phyloP scores from a whole-genome alignment of 495 filamentous ascomycete genomes.

The Evansstolkia leycettana region DNA sequence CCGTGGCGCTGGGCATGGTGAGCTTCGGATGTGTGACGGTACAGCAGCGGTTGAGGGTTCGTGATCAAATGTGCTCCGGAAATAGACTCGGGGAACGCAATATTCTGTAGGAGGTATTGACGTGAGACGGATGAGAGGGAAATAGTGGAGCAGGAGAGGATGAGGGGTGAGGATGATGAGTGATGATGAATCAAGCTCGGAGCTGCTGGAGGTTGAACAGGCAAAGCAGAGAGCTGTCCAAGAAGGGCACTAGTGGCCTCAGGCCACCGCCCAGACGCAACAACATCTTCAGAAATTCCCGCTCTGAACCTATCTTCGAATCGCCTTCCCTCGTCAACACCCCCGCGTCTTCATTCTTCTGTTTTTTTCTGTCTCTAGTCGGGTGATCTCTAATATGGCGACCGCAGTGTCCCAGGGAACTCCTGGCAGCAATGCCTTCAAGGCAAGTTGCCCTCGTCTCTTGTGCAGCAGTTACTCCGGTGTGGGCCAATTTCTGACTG shows the following conservation, averaged over 20 bases:
- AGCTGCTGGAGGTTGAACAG: conserved; percentile 8
- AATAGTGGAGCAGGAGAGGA: neutral
- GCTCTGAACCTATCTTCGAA: conserved; percentile 18
- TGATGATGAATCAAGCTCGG: conserved; percentile 14
- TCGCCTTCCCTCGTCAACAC: conserved; percentile 4
- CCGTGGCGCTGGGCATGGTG: conserved; percentile 83
- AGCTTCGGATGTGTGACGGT: conserved; percentile 16
- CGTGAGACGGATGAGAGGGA: no score
- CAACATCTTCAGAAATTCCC: conserved; percentile 47
- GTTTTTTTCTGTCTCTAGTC: conserved; percentile 19
- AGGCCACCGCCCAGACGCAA: conserved; percentile 39
- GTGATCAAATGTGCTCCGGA: no score
- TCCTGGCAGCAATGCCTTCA: conserved; percentile 65
- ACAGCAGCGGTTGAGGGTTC: no score
- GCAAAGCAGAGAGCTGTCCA: conserved; percentile 19
- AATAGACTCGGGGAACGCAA: no score
- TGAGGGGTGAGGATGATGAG: conserved; percentile 7
- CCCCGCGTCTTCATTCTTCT: conserved; percentile 5
- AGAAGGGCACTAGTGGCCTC: conserved; percentile 25
- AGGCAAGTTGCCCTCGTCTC: conserved; percentile 41
- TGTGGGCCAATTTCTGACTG: conserved; percentile 36
- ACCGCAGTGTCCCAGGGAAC: conserved; percentile 41
- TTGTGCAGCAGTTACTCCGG: conserved; percentile 14
- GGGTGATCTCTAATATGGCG: conserved; percentile 46
- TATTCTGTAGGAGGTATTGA: no score